Evolutionary conservation across 352 stramenopile genomes (phyloP).

Genomic region (Halophytophthora batemanensis): DNA sequence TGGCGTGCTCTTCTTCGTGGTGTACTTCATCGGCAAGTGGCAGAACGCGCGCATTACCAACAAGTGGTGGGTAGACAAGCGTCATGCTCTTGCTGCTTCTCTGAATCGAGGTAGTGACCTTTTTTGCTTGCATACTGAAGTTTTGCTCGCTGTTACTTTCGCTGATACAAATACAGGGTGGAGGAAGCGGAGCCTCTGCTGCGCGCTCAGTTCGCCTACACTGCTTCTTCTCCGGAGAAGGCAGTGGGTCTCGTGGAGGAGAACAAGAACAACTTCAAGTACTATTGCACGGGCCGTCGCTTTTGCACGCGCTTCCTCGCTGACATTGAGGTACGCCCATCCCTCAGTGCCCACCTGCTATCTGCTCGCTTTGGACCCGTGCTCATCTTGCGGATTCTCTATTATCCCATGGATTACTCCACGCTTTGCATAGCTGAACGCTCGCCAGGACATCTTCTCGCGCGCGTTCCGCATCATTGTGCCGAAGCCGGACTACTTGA

Average conservation of each 20-base stretch:
- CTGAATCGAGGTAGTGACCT: not conserved
- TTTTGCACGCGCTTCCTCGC: constrained; percentile 73
- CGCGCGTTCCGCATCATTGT: constrained; percentile 45
- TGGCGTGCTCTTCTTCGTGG: constrained; percentile 44
- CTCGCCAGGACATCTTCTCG: constrained; percentile 66
- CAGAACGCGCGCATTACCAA: constrained; percentile 65
- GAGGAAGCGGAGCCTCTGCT: constrained; percentile 63
- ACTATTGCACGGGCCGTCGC: constrained; percentile 78
- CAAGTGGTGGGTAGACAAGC: constrained; percentile 45
- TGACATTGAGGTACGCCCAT: constrained; percentile 45
- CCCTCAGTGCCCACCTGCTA: not conserved
- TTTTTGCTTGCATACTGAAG: constrained; percentile 1
- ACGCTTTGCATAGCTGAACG: constrained; percentile 26
- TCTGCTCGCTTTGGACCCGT: not conserved
- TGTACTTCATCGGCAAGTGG: constrained; percentile 64
- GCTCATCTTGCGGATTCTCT: constrained; percentile 1
- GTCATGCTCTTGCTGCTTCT: not conserved
- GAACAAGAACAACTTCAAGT: constrained; percentile 78
- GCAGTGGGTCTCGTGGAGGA: constrained; percentile 66
- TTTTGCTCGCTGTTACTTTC: not conserved
- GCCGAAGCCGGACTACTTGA: constrained; percentile 54
- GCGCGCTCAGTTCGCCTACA: constrained; percentile 75
- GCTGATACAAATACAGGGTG: constrained; percentile 30
- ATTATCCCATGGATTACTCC: not conserved
- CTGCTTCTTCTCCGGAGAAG: constrained; percentile 51